Conservation (phyloP, 2,329 filamentous ascomycete genomes). For the Plenodomus biglobosus region DNA sequence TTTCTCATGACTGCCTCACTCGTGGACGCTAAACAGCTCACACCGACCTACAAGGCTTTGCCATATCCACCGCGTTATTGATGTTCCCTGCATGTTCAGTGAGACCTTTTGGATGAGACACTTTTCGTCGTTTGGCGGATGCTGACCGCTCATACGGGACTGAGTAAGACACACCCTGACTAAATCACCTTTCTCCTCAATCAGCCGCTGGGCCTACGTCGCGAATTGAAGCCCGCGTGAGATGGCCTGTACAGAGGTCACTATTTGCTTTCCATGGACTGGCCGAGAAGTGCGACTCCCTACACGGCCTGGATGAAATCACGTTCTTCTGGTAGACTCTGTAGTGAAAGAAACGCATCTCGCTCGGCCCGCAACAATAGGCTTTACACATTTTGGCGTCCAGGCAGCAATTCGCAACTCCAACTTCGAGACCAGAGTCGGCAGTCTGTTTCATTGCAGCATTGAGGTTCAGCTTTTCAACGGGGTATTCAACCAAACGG, state of each 20-base stretch:
- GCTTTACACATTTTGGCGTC: neutral
- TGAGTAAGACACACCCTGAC: constrained; percentile 27
- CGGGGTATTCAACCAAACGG: constrained; percentile 8
- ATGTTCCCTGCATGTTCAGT: constrained; percentile 8
- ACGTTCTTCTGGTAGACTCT: constrained; percentile 1
- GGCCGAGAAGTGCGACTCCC: constrained; percentile 8
- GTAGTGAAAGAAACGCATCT: neutral
- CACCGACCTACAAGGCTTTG: constrained; percentile 17
- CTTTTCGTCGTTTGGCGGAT: constrained; percentile 12
- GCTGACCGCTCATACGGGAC: constrained; percentile 22
- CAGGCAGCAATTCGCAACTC: neutral
- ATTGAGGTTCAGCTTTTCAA: neutral
- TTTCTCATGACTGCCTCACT: neutral
- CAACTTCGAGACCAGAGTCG: neutral
- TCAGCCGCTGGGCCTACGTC: constrained; percentile 16
- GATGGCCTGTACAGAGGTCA: constrained; percentile 21
- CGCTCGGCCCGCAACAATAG: neutral
- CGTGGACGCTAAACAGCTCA: constrained; percentile 24
- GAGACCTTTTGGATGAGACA: constrained; percentile 18
- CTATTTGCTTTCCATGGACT: constrained; percentile 7
- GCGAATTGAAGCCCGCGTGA: constrained; percentile 13
- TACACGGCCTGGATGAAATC: constrained; percentile 4
- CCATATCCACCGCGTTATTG: constrained; percentile 14
- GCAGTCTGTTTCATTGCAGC: neutral
- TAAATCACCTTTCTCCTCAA: constrained; percentile 13